Evolutionary conservation across 2,329 filamentous ascomycete genomes (phyloP), one percentile per base, ranked within the genome.

Genomic region (Stylonectria norvegica): DNA sequence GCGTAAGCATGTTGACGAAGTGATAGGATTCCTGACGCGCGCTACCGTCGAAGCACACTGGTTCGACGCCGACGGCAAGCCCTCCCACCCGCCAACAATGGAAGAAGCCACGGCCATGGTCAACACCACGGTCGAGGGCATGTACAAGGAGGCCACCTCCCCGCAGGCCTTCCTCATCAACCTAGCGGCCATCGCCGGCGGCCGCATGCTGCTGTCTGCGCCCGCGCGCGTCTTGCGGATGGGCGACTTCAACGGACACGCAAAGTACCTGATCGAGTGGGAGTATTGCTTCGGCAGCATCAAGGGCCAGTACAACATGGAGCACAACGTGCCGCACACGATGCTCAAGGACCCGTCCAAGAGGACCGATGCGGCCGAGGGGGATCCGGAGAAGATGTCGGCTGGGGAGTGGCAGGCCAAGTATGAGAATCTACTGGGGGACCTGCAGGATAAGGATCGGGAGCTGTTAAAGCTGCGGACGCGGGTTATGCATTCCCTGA

Each of bases 81-180:
- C 57, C 0, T 66, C 68, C 3, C 61, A 68, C 9, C 52, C 65
- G 1, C 73, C 72, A 30, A 62, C 63, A 19, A 62, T 78, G 30
- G 72, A 75, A 5, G 79, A 83, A 53, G 73, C 73, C 1, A 60
- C 65, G 9, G 76, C 73, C 20, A 65, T 83, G n/a, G 68, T 72
- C 35, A 69, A 74, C 42, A 65, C 71, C 30, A 68, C 75, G n/a
- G 65, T 81, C 17, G 70, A 74, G 38, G 72, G 72, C 38, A 68
- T 81, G 44, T 68, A 72, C 44, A 68, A 66, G 27, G 68, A 71
- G 31, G 73, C 77, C 0, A 60, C 65, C 1, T 74, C 69, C 9
- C 70, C 73, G 5, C 71, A 81, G 53, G 68, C 71, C 0, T 81
- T 83, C 48, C 61, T 83, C 10, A 73, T 80, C 48, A 82, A 81